phyloP scores from a whole-genome alignment of 2,329 filamentous ascomycete genomes.

The Pseudocercospora ulei region DNA sequence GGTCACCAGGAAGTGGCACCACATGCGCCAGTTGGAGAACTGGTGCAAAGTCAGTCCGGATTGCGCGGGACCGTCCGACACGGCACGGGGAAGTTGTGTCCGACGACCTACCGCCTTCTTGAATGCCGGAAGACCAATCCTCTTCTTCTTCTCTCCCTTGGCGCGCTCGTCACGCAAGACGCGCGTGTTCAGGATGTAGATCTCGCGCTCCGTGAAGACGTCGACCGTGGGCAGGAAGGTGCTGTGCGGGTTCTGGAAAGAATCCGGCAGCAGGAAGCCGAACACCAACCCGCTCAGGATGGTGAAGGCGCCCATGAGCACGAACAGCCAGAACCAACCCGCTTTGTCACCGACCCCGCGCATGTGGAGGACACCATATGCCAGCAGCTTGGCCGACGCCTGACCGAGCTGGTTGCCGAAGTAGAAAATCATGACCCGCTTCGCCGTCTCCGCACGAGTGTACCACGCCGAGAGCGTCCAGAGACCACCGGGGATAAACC shows the following conservation, averaged over 20 bases:
- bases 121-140: conserved; percentile 30
- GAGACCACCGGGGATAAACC: conserved; percentile 43
- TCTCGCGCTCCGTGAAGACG: conserved; percentile 29
- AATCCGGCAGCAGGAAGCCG: conserved; percentile 31
- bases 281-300: conserved; percentile 32
- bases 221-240: conserved; percentile 25
- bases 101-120: conserved; percentile 24
- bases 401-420: conserved; percentile 40
- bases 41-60: no score
- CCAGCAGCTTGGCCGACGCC: conserved; percentile 38
- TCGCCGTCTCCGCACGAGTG: conserved; percentile 41
- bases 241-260: conserved; percentile 28
- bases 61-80: no score
- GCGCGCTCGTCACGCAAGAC: conserved; percentile 30
- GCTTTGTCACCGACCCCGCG: conserved; percentile 21
- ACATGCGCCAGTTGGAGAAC: conserved; percentile 32
- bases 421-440: conserved; percentile 41
- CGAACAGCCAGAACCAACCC: conserved; percentile 29
- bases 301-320: conserved; percentile 33
- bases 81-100: neutral
- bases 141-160: conserved; percentile 30
- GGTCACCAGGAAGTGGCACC: conserved; percentile 32
- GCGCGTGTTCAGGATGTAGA: conserved; percentile 29
- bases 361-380: conserved; percentile 36
- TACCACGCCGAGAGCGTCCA: conserved; percentile 45